Conservation (phyloP, 1,139 yeast species). For the Blastobotrys buckinghamii region DNA sequence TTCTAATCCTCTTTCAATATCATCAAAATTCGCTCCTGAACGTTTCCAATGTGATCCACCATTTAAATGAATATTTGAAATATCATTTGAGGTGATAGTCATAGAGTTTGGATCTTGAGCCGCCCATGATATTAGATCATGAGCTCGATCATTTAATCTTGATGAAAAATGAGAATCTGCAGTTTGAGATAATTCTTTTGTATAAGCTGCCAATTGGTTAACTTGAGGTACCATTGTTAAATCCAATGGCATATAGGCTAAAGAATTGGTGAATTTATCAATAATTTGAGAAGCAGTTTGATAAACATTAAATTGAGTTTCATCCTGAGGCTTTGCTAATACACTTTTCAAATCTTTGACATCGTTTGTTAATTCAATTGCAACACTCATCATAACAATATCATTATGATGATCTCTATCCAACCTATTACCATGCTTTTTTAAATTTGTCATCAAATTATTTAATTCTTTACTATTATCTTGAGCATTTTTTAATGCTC, state of each 20-base stretch:
- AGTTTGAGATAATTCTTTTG: background rate
- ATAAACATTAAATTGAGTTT: background rate
- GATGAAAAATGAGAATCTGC: background rate
- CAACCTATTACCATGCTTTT: background rate
- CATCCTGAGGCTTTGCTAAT: background rate
- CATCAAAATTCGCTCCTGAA: background rate
- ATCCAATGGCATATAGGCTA: background rate
- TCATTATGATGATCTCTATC: background rate
- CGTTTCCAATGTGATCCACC: constrained; percentile 4
- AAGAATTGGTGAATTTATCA: background rate
- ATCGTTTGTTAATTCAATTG: background rate
- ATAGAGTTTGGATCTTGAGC: background rate
- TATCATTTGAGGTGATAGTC: background rate
- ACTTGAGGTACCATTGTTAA: background rate
- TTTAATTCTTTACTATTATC: background rate
- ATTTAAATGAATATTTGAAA: background rate
- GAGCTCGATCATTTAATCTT: background rate
- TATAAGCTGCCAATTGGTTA: background rate
- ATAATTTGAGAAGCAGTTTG: background rate
- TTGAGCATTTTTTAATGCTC: background rate
- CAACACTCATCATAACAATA: background rate
- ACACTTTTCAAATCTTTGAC: background rate
- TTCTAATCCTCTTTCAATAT: background rate
- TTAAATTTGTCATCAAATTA: background rate
- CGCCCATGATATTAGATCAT: background rate